Base-by-base conservation (phyloP, 2,329 filamentous ascomycete genomes). In the Calonectria montana region DNA sequence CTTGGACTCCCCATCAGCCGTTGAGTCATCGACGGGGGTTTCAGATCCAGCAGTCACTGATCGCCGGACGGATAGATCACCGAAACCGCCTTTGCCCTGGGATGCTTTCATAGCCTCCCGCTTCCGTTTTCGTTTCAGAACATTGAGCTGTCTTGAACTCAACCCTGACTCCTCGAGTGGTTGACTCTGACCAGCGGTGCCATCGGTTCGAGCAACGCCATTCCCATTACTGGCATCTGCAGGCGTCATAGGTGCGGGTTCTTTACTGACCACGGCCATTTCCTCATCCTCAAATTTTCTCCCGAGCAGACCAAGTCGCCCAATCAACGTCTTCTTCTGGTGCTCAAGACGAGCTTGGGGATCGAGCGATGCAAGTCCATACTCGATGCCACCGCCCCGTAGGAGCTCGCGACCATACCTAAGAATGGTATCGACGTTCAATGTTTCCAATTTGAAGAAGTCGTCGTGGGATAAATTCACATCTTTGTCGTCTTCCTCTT, bases 101-200 rank as follows among this genome's bases (percentile, higher is more conserved):
- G 89, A 94, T 65, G 96, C 94, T 79, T 95, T 93, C 82, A 97
- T 95, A 4, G 95, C 92, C 77, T 97, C 94, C 78, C 93, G 91
- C 84, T 98, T 99, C 50, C 95, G 92, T 82, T 98, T 98, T 50
- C 97, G 91, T 83, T 98, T 98, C 12, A 99, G 86, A 65, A 97
- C 94, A 80, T 99, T 99, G 23, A 98, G 90, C 80, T 99, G 97
- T 48, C 97, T 91, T 72, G 97, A 96, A 85, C 97, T 98, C 64
- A 99, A 87, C 3, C 92, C 92, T 4, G 89, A 84, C 79, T 95
- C 94, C 74, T 94, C 94, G 2, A 87, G 77, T 50, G 84, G 78
- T 69, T 85, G 86, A 25, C 80, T 80, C 29, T 87, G 83, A 31
- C 80, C 81, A 55, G 82, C 65, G n/a, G 82, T 72, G 67, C 82